These are phyloP conservation scores for Pyrenophora teres DNA, from an alignment of 2,329 filamentous ascomycete species.

Conservation along the genomic window DNA sequence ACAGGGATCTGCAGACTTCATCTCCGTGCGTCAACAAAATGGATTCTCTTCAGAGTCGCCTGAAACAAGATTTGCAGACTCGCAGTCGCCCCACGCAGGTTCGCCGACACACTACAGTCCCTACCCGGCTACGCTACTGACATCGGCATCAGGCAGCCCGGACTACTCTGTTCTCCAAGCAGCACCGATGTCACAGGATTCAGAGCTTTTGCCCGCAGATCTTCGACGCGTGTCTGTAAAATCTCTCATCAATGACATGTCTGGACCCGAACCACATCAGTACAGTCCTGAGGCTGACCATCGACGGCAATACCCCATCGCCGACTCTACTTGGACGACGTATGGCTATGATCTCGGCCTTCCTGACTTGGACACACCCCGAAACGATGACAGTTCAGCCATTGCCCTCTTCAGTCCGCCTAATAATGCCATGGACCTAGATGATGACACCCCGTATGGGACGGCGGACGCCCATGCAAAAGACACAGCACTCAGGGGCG, in stretches of 20 bases:
- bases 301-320: slow-evolving; percentile 38
- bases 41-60: slow-evolving; percentile 34
- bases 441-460: slow-evolving; percentile 46
- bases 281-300: slow-evolving; percentile 50
- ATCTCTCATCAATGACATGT: slow-evolving; percentile 57
- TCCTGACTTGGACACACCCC: slow-evolving; percentile 70
- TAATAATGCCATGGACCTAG: slow-evolving; percentile 32
- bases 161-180: slow-evolving; percentile 36
- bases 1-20: slow-evolving; percentile 18
- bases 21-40: slow-evolving; percentile 30
- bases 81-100: slow-evolving; percentile 47
- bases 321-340: slow-evolving; percentile 48
- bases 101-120: slow-evolving; percentile 49
- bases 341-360: slow-evolving; percentile 76
- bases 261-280: slow-evolving; percentile 19
- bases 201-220: slow-evolving; percentile 48
- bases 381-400: slow-evolving; percentile 72
- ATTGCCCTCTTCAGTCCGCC: slow-evolving; percentile 55
- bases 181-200: slow-evolving; percentile 25
- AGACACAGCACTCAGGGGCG: slow-evolving; percentile 61
- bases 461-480: slow-evolving; percentile 47
- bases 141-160: slow-evolving; percentile 47
- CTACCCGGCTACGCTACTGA: slow-evolving; percentile 53
- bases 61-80: slow-evolving; percentile 30
- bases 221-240: slow-evolving; percentile 65